These are phyloP conservation scores for Camelina sativa DNA, from an alignment of 345 rosid species.

Conservation along the genomic window DNA sequence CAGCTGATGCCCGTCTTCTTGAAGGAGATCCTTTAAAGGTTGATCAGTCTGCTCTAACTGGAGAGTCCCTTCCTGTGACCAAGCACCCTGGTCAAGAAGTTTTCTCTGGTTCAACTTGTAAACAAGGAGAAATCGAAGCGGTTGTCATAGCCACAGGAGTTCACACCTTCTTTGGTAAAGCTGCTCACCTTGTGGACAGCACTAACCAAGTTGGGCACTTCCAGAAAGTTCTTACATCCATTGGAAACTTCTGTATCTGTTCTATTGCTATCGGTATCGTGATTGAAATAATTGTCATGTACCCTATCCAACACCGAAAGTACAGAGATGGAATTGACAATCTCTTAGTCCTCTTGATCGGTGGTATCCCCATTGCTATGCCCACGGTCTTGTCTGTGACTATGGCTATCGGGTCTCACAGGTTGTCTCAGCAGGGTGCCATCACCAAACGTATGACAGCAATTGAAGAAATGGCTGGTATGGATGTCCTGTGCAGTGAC, in stretches of 20 bases:
- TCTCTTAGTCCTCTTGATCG: constrained; percentile 83
- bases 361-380: constrained; percentile 99
- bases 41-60: constrained; percentile 87
- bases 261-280: constrained; percentile 54
- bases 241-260: constrained; percentile 60
- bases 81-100: constrained; percentile 50
- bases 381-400: constrained; percentile 88
- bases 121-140: constrained; percentile 52
- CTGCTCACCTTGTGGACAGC: constrained; percentile 55
- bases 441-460: constrained; percentile 55
- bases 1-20: constrained; percentile 90
- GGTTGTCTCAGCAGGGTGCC: constrained; percentile 51
- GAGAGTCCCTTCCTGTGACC: constrained; percentile 78
- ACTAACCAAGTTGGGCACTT: constrained; percentile 52
- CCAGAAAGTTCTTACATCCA: constrained; percentile 57
- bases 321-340: constrained; percentile 82
- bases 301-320: constrained; percentile 51
- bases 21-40: constrained; percentile 90
- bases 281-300: constrained; percentile 55
- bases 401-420: constrained; percentile 53
- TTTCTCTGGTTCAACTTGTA: constrained; percentile 52
- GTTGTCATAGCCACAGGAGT: constrained; percentile 51
- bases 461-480: constrained; percentile 51
- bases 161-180: constrained; percentile 51
- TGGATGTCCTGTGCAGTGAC: constrained; percentile 60